A percentile compares a stretch with the other conserved stretches of the same genome.
Evolutionary conservation across 306 rosid genomes (phyloP).

Genomic region (Acacia crassicarpa): DNA sequence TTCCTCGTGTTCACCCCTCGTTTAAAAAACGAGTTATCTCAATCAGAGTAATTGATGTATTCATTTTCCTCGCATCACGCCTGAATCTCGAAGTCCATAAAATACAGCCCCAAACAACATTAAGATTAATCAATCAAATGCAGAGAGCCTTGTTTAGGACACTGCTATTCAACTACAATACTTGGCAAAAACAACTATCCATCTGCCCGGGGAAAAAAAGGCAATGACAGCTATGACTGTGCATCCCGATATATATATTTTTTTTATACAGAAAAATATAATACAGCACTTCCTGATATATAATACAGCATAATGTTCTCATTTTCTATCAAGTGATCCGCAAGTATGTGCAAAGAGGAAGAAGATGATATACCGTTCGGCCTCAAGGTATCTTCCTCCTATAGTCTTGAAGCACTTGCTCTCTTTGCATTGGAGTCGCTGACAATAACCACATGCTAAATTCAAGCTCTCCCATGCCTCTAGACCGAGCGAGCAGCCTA

Average conservation of each 20-base stretch:
- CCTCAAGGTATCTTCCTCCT: conserved; percentile 48
- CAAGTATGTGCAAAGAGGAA: neutral
- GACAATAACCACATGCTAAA: conserved; percentile 88
- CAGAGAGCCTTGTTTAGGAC: neutral
- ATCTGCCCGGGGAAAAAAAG: no score
- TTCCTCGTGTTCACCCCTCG: neutral
- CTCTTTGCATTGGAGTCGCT: conserved; percentile 65
- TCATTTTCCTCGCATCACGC: neutral
- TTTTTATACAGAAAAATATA: no score
- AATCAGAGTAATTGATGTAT: neutral
- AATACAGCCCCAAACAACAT: neutral
- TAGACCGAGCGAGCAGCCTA: conserved; percentile 56
- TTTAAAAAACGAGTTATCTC: neutral
- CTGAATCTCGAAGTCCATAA: neutral
- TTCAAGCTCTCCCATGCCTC: conserved; percentile 69
- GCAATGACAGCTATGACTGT: conserved; percentile 7
- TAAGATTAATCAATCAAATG: conserved; percentile 3
- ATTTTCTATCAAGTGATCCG: neutral
- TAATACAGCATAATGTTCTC: conserved; percentile 14
- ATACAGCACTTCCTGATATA: conserved; percentile 3
- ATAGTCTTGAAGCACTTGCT: conserved; percentile 61
- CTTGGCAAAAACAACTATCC: neutral
- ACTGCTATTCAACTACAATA: neutral
- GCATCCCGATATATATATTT: conserved; percentile 17
- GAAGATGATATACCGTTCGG: conserved; percentile 22